Percentiles rank a stretch among this genome's conserved stretches.
These are phyloP conservation scores for Arctium lappa DNA, from an alignment of 129 eudicot species.

Conservation along the genomic window DNA sequence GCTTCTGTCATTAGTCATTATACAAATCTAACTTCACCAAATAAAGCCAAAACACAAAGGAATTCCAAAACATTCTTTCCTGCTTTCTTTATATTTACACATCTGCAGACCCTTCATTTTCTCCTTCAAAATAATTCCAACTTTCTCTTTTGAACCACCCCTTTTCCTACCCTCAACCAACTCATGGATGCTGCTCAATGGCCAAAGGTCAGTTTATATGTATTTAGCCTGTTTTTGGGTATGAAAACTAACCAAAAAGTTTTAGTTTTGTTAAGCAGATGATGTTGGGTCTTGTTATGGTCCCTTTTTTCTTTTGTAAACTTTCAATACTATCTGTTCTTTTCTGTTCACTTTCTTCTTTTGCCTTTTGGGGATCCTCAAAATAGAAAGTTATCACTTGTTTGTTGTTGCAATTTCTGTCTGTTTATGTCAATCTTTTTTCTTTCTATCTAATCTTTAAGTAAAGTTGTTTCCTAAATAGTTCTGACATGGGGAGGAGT, in stretches of 20 bases:
- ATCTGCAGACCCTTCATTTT: constrained; percentile 16
- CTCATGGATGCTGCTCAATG: constrained; percentile 64
- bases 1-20: constrained; percentile 26
- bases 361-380: constrained; percentile 17
- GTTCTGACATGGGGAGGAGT: not conserved
- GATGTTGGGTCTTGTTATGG: not conserved
- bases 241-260: not conserved
- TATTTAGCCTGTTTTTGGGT: not conserved
- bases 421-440: not conserved
- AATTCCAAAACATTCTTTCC: constrained; percentile 39
- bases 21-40: constrained; percentile 31
- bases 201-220: constrained; percentile 36
- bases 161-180: not conserved
- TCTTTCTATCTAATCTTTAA: not conserved
- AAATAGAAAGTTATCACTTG: constrained; percentile 4
- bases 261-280: not conserved
- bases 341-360: constrained; percentile 20
- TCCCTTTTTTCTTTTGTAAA: not conserved
- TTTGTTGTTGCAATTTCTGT: not conserved
- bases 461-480: not conserved
- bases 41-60: constrained; percentile 38
- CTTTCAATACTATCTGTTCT: not conserved
- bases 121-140: not conserved
- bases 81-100: constrained; percentile 2
- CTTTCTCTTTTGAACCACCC: not conserved